These are phyloP conservation scores for Periglandula ipomoeae DNA, from an alignment of 2,329 filamentous ascomycete genomes.

Conservation along the genomic window DNA sequence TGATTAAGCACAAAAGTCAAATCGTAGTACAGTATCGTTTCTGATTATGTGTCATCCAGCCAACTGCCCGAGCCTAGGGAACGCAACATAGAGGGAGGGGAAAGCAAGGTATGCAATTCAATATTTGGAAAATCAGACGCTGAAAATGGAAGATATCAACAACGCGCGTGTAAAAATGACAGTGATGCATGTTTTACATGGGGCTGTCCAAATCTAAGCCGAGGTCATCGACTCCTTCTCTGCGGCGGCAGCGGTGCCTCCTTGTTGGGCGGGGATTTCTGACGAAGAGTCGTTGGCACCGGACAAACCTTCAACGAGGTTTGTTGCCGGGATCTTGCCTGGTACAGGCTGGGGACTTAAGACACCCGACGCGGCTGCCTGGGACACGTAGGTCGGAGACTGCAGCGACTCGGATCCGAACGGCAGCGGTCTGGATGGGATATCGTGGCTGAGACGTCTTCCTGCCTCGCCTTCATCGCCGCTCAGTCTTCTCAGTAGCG, in stretches of 20 bases:
- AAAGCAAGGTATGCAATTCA: no score
- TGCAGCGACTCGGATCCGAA: constrained; percentile 40
- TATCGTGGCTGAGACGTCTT: constrained; percentile 26
- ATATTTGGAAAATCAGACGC: no score
- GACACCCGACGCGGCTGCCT: constrained; percentile 11
- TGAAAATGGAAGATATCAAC: background rate
- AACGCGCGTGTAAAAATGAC: background rate
- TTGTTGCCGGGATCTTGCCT: background rate
- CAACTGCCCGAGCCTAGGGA: background rate
- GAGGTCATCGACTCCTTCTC: background rate
- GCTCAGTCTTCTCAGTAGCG: constrained; percentile 46
- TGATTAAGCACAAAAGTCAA: background rate
- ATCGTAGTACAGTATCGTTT: background rate
- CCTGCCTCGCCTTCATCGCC: constrained; percentile 19
- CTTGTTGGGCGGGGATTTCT: background rate
- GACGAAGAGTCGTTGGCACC: background rate
- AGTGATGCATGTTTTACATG: background rate
- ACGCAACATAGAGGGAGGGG: background rate
- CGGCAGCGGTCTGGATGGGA: constrained; percentile 41
- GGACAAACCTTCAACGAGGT: background rate
- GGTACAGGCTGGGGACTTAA: constrained; percentile 8
- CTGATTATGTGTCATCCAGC: background rate
- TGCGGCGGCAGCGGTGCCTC: background rate
- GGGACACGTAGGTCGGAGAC: constrained; percentile 19
- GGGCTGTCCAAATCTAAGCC: background rate